These are phyloP conservation scores for Dunaliella sp. DNA, from an alignment of 139 green algal genomes.

Conservation along the genomic window DNA sequence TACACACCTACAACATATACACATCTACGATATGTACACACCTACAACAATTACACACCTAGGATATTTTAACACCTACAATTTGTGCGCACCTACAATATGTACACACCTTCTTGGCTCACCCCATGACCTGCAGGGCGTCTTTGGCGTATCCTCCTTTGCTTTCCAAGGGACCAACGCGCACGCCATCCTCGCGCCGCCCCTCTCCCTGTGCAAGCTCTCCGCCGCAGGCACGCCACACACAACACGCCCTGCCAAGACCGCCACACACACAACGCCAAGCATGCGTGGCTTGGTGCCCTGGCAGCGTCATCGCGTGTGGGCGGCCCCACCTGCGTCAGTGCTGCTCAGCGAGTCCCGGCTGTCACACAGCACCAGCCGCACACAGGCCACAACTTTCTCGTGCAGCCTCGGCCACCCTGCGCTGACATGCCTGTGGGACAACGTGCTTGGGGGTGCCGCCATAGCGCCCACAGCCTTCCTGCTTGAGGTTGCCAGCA, in stretches of 20 bases:
- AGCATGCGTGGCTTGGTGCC: no score
- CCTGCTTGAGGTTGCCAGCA: not conserved
- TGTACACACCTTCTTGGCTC: not conserved
- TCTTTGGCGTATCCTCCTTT: slow-evolving; percentile 67
- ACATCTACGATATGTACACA: not conserved
- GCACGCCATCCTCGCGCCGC: slow-evolving; percentile 40
- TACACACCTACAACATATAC: no score
- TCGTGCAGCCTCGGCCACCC: no score
- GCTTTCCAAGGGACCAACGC: slow-evolving; percentile 66
- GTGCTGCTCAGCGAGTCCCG: not conserved
- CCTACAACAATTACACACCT: no score
- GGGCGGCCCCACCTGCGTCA: not conserved
- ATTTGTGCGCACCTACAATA: no score
- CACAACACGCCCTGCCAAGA: no score
- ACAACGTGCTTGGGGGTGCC: not conserved
- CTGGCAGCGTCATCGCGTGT: not conserved
- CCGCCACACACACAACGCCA: no score
- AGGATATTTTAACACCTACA: no score
- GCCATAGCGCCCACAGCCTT: not conserved
- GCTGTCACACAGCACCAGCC: no score
- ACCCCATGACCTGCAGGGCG: not conserved
- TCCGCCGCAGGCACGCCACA: not conserved
- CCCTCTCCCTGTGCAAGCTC: not conserved
- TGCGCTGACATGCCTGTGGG: not conserved
- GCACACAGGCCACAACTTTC: no score